These are phyloP conservation scores for Fusarium secorum DNA, from an alignment of 2,329 filamentous ascomycete genomes.

Conservation along the genomic window DNA sequence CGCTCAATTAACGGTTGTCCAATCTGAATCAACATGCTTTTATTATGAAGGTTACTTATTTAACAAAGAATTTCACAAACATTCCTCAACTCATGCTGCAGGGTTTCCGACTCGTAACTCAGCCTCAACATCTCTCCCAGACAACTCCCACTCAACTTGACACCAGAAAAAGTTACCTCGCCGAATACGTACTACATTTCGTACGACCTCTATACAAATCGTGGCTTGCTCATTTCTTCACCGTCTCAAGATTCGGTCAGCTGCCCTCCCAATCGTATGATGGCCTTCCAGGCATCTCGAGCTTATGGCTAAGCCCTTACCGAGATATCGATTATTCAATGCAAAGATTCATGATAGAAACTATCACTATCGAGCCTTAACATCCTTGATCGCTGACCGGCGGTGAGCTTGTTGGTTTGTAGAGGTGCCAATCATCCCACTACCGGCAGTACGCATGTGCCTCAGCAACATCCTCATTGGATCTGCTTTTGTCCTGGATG, in stretches of 20 bases:
- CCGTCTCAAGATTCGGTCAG: conserved; percentile 38
- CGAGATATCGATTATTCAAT: conserved; percentile 5
- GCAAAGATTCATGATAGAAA: background rate
- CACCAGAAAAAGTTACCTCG: conserved; percentile 5
- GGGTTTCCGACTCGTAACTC: background rate
- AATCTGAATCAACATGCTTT: background rate
- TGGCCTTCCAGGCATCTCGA: conserved; percentile 18
- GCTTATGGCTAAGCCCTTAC: conserved; percentile 8
- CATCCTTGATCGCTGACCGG: conserved; percentile 29
- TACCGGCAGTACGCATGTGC: conserved; percentile 23
- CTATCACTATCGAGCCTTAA: conserved; percentile 1
- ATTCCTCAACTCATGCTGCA: background rate
- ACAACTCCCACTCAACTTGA: background rate
- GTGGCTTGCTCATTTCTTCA: conserved; percentile 37
- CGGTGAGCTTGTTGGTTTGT: conserved; percentile 32
- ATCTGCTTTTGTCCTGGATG: conserved; percentile 6
- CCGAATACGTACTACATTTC: conserved; percentile 30
- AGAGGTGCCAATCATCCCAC: conserved; percentile 35
- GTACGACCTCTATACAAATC: conserved; percentile 30
- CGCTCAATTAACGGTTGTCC: background rate
- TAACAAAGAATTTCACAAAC: background rate
- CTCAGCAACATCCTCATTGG: conserved; percentile 26
- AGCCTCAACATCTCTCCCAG: conserved; percentile 4
- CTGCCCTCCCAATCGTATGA: conserved; percentile 37
- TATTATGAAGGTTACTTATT: no score